These are phyloP conservation scores for Iris pallida DNA, from an alignment of 116 monocot species.

Conservation along the genomic window DNA sequence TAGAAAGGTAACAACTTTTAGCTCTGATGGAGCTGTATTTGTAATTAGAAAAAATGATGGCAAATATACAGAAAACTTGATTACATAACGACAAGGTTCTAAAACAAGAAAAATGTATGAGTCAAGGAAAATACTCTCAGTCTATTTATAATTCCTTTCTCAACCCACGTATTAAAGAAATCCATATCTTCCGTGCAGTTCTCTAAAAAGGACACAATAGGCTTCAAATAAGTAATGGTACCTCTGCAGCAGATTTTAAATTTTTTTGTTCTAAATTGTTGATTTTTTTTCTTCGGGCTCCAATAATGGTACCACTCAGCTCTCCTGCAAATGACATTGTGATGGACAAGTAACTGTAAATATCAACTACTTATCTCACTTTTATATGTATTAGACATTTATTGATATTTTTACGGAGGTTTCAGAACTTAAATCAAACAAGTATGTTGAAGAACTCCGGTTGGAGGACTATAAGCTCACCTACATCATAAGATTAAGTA, in stretches of 20 bases:
- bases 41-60: background rate
- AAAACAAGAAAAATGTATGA: background rate
- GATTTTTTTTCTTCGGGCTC: too few species aligned
- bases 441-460: background rate
- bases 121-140: constrained; percentile 42
- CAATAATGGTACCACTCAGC: constrained; percentile 40
- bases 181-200: constrained; percentile 98
- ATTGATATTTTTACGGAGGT: background rate
- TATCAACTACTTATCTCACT: background rate
- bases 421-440: background rate
- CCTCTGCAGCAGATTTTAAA: too few species aligned
- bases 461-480: background rate
- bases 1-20: background rate
- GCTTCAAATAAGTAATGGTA: too few species aligned
- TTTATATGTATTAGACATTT: background rate
- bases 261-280: too few species aligned
- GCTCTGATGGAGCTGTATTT: background rate
- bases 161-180: constrained; percentile 96
- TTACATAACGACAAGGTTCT: background rate
- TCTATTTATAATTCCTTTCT: constrained; percentile 84
- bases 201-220: too few species aligned
- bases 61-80: background rate
- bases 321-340: constrained; percentile 36
- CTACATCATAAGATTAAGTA: background rate
- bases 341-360: background rate